A percentile compares a stretch with the other conserved stretches of the same genome.
Evolutionary conservation across 2,329 filamentous ascomycete species (phyloP).

Genomic region (Pseudogymnoascus sp.): DNA sequence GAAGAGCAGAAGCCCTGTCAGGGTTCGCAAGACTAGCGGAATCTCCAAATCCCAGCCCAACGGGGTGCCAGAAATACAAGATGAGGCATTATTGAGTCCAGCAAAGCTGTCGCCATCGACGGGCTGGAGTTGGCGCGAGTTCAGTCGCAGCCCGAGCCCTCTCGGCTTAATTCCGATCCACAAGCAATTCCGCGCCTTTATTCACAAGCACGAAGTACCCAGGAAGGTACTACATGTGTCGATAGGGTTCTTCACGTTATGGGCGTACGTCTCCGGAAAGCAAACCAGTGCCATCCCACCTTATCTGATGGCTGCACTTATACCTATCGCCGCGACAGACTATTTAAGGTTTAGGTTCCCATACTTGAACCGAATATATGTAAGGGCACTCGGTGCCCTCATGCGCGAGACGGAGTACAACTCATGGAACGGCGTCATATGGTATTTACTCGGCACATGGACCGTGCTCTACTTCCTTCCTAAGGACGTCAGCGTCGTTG

Average conservation of each 20-base stretch:
- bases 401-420: constrained; percentile 96
- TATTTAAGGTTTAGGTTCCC: constrained; percentile 74
- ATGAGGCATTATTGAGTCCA: not conserved
- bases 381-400: constrained; percentile 72
- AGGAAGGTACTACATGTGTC: constrained; percentile 90
- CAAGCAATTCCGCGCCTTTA: constrained; percentile 79
- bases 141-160: constrained; percentile 86
- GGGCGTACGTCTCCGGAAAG: constrained; percentile 71
- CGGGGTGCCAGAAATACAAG: constrained; percentile 13
- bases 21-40: constrained; percentile 40
- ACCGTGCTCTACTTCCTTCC: constrained; percentile 77
- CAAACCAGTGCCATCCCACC: constrained; percentile 75
- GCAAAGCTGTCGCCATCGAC: constrained; percentile 47
- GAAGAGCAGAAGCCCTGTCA: constrained; percentile 28
- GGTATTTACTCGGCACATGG: constrained; percentile 88
- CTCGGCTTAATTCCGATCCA: constrained; percentile 94
- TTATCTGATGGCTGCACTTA: constrained; percentile 67
- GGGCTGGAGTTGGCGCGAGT: constrained; percentile 70
- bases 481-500: constrained; percentile 87
- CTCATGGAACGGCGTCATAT: constrained; percentile 95
- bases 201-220: constrained; percentile 95
- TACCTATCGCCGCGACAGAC: constrained; percentile 79
- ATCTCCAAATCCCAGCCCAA: constrained; percentile 43
- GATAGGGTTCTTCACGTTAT: constrained; percentile 88
- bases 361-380: constrained; percentile 79